These are phyloP conservation scores for Liriodendron chinense DNA, from an alignment of 164 flowering plant species.

Conservation along the genomic window DNA sequence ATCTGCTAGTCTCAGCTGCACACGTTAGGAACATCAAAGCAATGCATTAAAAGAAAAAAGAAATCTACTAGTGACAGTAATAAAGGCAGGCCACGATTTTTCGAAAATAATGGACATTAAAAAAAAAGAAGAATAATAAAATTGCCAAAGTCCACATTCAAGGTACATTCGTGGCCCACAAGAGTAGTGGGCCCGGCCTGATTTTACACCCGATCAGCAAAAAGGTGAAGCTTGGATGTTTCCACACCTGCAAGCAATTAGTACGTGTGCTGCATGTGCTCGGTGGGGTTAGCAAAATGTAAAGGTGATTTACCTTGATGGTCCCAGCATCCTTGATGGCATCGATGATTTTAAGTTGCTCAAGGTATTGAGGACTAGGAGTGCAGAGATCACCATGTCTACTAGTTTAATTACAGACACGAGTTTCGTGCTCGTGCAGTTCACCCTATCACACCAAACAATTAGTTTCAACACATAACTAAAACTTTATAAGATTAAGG, in stretches of 20 bases:
- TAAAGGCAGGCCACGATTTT: no score
- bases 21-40: no score
- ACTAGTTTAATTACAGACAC: slow-evolving; percentile 23
- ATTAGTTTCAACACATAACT: not conserved
- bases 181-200: no score
- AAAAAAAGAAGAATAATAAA: not conserved
- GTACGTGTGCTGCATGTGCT: not conserved
- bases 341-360: slow-evolving; percentile 34
- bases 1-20: no score
- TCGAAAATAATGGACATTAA: no score
- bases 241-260: no score
- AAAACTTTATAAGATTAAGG: not conserved
- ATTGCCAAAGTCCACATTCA: no score
- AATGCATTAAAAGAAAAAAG: no score
- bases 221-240: no score
- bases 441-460: slow-evolving; percentile 26
- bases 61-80: no score
- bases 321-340: slow-evolving; percentile 45
- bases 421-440: slow-evolving; percentile 33
- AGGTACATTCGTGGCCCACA: no score
- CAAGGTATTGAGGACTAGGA: slow-evolving; percentile 29
- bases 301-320: slow-evolving; percentile 34
- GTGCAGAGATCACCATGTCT: slow-evolving; percentile 37
- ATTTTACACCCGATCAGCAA: no score
- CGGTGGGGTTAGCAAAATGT: not conserved